phyloP scores from a whole-genome alignment of 2,329 filamentous ascomycete genomes.

The Sporothrix variecibatus region DNA sequence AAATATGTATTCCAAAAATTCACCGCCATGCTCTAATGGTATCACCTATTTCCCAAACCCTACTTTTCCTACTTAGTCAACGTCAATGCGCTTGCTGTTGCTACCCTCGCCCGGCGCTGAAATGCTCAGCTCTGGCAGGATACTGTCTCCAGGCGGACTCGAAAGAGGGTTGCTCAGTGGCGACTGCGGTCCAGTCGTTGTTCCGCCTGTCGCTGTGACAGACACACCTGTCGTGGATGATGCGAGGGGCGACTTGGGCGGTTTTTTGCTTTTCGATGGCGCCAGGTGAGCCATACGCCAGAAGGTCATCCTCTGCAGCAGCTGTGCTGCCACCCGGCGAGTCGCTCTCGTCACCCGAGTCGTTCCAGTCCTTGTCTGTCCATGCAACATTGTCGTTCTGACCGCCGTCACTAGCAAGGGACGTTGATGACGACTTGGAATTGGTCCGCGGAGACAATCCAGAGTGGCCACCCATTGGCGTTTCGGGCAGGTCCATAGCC shows the following conservation, averaged over 20 bases:
- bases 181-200: slow-evolving; percentile 26
- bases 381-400: slow-evolving; percentile 60
- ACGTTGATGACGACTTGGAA: not conserved
- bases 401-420: slow-evolving; percentile 37
- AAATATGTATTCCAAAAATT: slow-evolving; percentile 4
- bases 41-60: not conserved
- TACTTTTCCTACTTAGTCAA: not conserved
- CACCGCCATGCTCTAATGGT: not conserved
- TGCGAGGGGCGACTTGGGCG: slow-evolving; percentile 22
- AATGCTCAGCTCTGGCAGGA: not conserved
- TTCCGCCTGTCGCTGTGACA: slow-evolving; percentile 18
- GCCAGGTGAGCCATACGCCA: not conserved
- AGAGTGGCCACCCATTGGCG: not conserved
- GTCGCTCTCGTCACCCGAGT: slow-evolving; percentile 53
- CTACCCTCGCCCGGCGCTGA: not conserved
- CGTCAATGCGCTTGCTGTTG: not conserved
- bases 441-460: not conserved
- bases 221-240: slow-evolving; percentile 16
- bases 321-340: slow-evolving; percentile 3
- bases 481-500: slow-evolving; percentile 19
- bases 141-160: not conserved
- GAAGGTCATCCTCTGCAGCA: not conserved
- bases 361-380: slow-evolving; percentile 66
- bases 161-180: not conserved
- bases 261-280: not conserved